Conservation (phyloP, 192 early-diverging fungal genomes). For the Dimargaris xerosporica region DNA sequence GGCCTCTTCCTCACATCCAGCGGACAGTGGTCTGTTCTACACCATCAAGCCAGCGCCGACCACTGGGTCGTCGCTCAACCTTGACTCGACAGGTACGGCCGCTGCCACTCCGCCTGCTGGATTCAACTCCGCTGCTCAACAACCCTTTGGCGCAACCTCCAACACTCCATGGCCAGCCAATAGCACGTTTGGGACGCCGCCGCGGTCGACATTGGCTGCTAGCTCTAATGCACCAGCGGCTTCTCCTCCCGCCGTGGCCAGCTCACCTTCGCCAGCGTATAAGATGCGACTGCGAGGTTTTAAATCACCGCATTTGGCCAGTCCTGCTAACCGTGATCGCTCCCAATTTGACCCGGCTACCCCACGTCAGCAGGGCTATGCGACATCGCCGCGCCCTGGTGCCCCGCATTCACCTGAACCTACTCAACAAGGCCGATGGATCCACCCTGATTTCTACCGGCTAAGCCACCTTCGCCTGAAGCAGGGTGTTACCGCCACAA, state of each 20-base stretch:
- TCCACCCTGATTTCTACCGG: neutral
- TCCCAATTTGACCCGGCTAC: neutral
- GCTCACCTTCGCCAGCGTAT: neutral
- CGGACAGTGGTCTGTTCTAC: neutral
- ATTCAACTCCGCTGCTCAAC: neutral
- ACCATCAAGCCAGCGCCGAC: neutral
- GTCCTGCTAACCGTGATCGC: neutral
- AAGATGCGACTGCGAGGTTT: slow-evolving; percentile 2
- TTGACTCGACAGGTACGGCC: neutral
- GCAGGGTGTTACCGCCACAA: neutral
- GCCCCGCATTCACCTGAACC: neutral
- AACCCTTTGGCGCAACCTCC: neutral
- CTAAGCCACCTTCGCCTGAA: neutral
- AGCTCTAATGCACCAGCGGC: neutral
- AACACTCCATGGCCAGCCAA: neutral
- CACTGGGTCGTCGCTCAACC: neutral
- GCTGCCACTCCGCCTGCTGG: neutral
- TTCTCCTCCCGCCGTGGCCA: neutral
- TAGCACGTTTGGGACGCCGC: neutral
- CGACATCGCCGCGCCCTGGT: neutral
- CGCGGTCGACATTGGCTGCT: neutral
- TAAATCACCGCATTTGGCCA: neutral
- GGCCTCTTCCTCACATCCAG: too few relatives aligned
- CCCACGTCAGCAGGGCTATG: neutral
- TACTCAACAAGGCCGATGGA: neutral